Base-by-base conservation (phyloP, 73 alveolate species). In the Paramecium biaurelia region DNA sequence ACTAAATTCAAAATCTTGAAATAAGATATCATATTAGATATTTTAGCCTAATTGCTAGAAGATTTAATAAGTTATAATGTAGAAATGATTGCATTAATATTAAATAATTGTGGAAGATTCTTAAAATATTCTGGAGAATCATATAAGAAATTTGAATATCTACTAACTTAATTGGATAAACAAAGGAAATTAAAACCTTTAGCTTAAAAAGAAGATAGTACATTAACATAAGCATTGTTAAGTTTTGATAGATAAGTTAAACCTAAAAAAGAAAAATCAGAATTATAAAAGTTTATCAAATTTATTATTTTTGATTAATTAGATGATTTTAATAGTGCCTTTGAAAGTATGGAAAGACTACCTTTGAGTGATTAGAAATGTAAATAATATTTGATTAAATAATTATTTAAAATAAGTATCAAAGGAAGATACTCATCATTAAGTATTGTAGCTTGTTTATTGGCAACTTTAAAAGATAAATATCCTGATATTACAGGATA, bases 101-200 rank as follows among this genome's bases (percentile, higher is more conserved):
- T 89, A 59, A 88, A 89, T 3, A 70, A 72, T 89, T 76, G 79
- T 38, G 94, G 94, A 15, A 45, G 90, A 89, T 89, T 89, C 56
- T 45, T 89, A 26, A 70, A 89, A 20, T 70, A 89, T 42, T 70
- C 85, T 34, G 47, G 56, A 70, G 94, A 89, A 89, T 70, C 94
- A 70, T 63, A 59, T 70, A 70, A 70, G 15, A 89, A 82, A 49
- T 89, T 70, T 24, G 70, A 45, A 45, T 70, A 49, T 30, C 21
- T 70, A 24, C 68, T 89, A 1, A 82, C 45, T 24, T 43, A 89
- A 45, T 58, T 89, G 23, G 87, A 89, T 24, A 58, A 70, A 49
- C 47, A 89, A 18, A 79, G 90, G 57, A 70, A 45, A 76, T 37
- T 70, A 26, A 89, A 43, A 70, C 94, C 85, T 70, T 23, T 41